Evolutionary conservation across 2,329 filamentous ascomycete species (phyloP).

Genomic region (Clonostachys rhizophaga): DNA sequence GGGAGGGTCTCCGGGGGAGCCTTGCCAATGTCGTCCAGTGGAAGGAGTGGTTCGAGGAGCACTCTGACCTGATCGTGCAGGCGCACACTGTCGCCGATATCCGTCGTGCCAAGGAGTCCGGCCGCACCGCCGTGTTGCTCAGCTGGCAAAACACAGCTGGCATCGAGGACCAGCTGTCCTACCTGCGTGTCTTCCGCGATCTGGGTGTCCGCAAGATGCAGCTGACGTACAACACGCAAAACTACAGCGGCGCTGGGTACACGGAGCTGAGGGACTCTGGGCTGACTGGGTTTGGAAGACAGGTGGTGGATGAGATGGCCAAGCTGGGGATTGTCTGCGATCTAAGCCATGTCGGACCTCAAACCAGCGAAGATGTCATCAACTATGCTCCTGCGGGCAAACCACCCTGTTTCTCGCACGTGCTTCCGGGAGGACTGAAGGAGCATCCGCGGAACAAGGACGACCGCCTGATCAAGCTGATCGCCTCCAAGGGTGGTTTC

Average conservation of each 20-base stretch:
- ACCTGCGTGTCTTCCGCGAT: conserved; percentile 30
- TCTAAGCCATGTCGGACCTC: conserved; percentile 24
- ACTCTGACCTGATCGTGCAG: conserved; percentile 29
- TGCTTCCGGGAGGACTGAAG: conserved; percentile 24
- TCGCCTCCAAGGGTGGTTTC: conserved; percentile 27
- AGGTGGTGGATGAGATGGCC: conserved; percentile 25
- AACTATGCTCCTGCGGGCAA: conserved; percentile 24
- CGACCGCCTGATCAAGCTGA: conserved; percentile 24
- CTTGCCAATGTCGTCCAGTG: conserved; percentile 32
- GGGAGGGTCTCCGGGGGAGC: conserved; percentile 28
- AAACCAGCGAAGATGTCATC: conserved; percentile 25
- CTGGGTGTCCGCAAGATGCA: conserved; percentile 34
- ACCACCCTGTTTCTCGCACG: conserved; percentile 31
- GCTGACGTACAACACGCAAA: conserved; percentile 34
- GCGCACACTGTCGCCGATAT: conserved; percentile 27
- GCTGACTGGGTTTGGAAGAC: conserved; percentile 24
- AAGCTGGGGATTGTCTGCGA: conserved; percentile 27
- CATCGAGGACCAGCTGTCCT: conserved; percentile 29
- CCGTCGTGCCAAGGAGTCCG: conserved; percentile 23
- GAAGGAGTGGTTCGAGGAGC: conserved; percentile 35
- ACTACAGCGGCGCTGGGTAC: conserved; percentile 32
- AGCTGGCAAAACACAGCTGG: conserved; percentile 34
- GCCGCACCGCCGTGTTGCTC: conserved; percentile 28
- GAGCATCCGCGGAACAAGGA: conserved; percentile 30
- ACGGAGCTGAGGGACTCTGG: conserved; percentile 27